These are phyloP conservation scores for Astraeus odoratus DNA, from an alignment of 768 basidiomycete genomes.

Conservation along the genomic window DNA sequence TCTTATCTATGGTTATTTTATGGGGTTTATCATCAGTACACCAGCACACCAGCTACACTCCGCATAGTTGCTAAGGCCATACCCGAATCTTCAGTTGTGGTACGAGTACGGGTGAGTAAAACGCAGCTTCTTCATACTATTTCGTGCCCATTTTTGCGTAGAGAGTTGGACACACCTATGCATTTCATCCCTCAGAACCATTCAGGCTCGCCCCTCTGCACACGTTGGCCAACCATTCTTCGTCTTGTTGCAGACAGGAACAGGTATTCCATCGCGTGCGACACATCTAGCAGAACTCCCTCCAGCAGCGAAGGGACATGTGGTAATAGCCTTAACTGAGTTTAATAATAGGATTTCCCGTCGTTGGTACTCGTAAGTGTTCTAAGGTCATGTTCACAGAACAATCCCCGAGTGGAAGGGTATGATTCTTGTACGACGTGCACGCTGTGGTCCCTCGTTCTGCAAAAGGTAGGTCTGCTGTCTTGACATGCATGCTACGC, in stretches of 20 bases:
- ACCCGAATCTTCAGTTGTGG: constrained; percentile 38
- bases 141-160: constrained; percentile 15
- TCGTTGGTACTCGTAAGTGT: constrained; percentile 37
- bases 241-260: constrained; percentile 42
- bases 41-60: constrained; percentile 9
- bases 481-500: constrained; percentile 27
- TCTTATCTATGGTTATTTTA: neutral
- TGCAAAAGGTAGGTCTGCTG: constrained; percentile 28
- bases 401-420: constrained; percentile 37
- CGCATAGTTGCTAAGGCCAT: constrained; percentile 45
- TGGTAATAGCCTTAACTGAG: constrained; percentile 54
- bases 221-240: constrained; percentile 19
- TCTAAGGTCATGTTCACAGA: constrained; percentile 36
- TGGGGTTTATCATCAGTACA: constrained; percentile 41
- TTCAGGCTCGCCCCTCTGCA: constrained; percentile 14
- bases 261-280: constrained; percentile 58
- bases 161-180: constrained; percentile 9
- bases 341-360: constrained; percentile 57
- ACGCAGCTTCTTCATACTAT: constrained; percentile 32
- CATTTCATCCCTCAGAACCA: too few species aligned
- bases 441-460: constrained; percentile 39
- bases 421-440: constrained; percentile 39
- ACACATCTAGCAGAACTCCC: constrained; percentile 63
- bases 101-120: constrained; percentile 47
- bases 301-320: constrained; percentile 46